Evolutionary conservation across 2,329 filamentous ascomycete genomes (phyloP).

Genomic region (Diaporthe destruens): DNA sequence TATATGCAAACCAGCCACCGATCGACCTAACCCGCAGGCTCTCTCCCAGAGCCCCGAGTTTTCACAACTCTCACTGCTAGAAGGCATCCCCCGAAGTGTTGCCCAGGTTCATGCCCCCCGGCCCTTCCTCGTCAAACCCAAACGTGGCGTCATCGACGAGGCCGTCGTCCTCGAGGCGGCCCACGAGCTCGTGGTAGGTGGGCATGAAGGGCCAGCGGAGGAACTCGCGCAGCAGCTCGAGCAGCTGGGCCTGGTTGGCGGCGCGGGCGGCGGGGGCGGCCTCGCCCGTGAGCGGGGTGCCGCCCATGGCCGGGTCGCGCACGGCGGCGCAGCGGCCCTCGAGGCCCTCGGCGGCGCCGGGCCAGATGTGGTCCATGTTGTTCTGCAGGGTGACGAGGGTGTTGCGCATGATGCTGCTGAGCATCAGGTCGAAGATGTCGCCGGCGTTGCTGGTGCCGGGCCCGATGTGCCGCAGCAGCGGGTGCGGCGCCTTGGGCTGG

Average conservation of each 20-base stretch:
- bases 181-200: constrained; percentile 61
- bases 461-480: constrained; percentile 61
- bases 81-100: constrained; percentile 27
- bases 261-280: constrained; percentile 60
- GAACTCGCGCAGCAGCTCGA: constrained; percentile 71
- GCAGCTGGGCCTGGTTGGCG: constrained; percentile 67
- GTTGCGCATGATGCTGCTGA: constrained; percentile 54
- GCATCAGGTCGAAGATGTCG: constrained; percentile 67
- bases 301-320: constrained; percentile 61
- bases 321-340: constrained; percentile 62
- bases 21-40: neutral
- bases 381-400: constrained; percentile 53
- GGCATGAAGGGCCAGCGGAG: constrained; percentile 75
- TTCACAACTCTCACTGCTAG: constrained; percentile 2
- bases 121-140: neutral
- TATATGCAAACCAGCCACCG: constrained; percentile 2
- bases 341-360: constrained; percentile 70
- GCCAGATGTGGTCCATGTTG: constrained; percentile 63
- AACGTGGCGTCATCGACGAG: constrained; percentile 41
- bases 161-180: constrained; percentile 51
- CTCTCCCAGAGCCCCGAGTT: neutral
- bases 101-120: neutral
- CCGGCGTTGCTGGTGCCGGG: constrained; percentile 55
- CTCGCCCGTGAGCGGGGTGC: constrained; percentile 54
- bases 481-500: constrained; percentile 68